Evolutionary conservation across 345 rosid species (phyloP).

Genomic region (Garcia nutans): DNA sequence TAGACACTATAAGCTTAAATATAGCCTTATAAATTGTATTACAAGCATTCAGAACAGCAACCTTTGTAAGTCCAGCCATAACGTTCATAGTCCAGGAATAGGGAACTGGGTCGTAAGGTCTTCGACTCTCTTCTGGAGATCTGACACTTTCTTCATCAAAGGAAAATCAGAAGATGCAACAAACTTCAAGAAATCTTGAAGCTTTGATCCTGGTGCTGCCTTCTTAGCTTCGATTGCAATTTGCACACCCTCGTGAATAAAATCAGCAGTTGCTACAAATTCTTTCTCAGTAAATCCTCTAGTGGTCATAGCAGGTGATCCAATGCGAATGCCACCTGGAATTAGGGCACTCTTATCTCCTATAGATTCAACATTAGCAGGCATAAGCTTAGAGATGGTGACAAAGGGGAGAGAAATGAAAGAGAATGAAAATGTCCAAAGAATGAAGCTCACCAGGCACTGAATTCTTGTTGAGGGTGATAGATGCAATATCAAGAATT

Average conservation of each 20-base stretch:
- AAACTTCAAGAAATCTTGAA: conserved; percentile 70
- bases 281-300: conserved; percentile 79
- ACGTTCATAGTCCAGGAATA: conserved; percentile 62
- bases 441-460: conserved; percentile 63
- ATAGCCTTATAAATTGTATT: background rate
- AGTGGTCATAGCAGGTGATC: conserved; percentile 93
- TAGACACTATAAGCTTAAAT: background rate
- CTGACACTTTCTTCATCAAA: conserved; percentile 46
- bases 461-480: conserved; percentile 90
- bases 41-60: background rate
- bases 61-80: background rate
- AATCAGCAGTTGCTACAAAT: conserved; percentile 62
- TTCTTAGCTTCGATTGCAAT: conserved; percentile 64
- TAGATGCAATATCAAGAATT: conserved; percentile 90
- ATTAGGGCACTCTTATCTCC: conserved; percentile 91
- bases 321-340: conserved; percentile 93
- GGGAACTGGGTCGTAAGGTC: conserved; percentile 71
- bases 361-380: conserved; percentile 16
- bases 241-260: conserved; percentile 81
- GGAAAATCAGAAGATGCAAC: conserved; percentile 59
- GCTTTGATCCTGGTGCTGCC: conserved; percentile 59
- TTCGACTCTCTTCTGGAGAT: conserved; percentile 63
- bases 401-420: background rate
- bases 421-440: background rate
- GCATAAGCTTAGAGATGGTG: background rate